Base-by-base conservation (phyloP, 129 eudicot genomes). In the Flaveria ramosissima region DNA sequence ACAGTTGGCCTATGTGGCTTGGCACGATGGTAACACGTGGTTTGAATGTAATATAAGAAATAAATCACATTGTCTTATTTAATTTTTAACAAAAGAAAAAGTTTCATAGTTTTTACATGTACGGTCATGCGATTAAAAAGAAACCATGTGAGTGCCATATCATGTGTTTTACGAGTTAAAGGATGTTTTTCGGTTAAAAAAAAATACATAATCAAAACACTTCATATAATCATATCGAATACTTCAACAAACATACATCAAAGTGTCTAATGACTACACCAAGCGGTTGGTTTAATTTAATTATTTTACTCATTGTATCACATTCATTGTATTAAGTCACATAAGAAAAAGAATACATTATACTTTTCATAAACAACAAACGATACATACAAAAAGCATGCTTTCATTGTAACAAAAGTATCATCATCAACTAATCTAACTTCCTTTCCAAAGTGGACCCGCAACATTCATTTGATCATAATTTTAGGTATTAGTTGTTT, bases 261-360 rank as follows among this genome's bases (percentile, higher is more conserved):
- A 20, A 15, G 20, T 9, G 6, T 71, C 24, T 41, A 63, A 21
- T 39, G 30, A 26, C 27, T 6, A 46, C 61, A 75, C 14, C 12
- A 62, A 62, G 20, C 19, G 51, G 39, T n/a, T 7, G 26, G 9
- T n/a, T 3, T 10, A 76, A 10, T 19, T 9, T 14, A 7, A 19
- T 42, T 68, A 68, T 77, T 77, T 32, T 30, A 41, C 41, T 77
- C 80, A 66, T 39, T 52, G 73, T 52, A 52, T 51, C 32, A 50
- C 46, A 23, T 52, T 76, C 80, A 66, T 39, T 52, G 73, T 52
- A 52, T 51, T 21, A 51, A 72, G 61, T 24, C 27, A 50, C 27
- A 62, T 0, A 71, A 19, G 15, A 57, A 60, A 61, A 42, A 61
- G 7, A 78, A 21, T 47, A 79, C 59, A 55, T 16, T 24, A 36